Conservation (phyloP, 2,329 filamentous ascomycete genomes). For the Neopestalotiopsis sp. region DNA sequence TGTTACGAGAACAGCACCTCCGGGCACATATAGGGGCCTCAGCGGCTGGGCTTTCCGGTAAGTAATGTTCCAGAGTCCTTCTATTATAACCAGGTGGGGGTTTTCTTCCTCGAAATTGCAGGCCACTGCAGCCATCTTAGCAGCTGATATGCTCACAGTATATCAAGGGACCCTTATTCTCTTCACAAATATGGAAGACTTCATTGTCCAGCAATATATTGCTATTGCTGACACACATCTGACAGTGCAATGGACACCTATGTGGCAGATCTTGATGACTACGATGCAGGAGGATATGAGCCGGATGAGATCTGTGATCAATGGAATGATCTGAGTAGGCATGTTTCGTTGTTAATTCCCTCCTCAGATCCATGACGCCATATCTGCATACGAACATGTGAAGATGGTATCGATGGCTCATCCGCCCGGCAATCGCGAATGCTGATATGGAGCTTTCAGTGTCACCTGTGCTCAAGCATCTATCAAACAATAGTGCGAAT, state of each 20-base stretch:
- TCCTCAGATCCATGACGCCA: too few relatives aligned
- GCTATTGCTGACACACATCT: not conserved
- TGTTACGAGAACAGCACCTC: not conserved
- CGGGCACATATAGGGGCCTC: not conserved
- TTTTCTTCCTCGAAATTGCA: too few relatives aligned
- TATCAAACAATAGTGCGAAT: not conserved
- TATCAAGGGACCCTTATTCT: too few relatives aligned
- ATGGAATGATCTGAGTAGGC: not conserved
- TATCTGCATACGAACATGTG: too few relatives aligned
- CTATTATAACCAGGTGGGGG: too few relatives aligned
- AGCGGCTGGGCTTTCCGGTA: not conserved
- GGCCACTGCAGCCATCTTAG: too few relatives aligned
- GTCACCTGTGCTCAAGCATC: not conserved
- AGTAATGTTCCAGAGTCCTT: too few relatives aligned
- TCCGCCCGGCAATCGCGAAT: too few relatives aligned
- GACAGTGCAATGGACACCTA: not conserved
- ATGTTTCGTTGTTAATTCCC: not conserved
- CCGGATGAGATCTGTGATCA: not conserved
- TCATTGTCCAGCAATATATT: not conserved
- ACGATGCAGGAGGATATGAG: too few relatives aligned
- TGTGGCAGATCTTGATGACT: not conserved
- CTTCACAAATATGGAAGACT: too few relatives aligned
- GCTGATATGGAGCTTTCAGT: not conserved
- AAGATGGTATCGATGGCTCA: too few relatives aligned
- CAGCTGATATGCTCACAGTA: too few relatives aligned